A percentile compares a stretch with the other conserved stretches of the same genome.
These are phyloP conservation scores for Plasmopara viticola DNA, from an alignment of 352 stramenopile species.

Conservation along the genomic window DNA sequence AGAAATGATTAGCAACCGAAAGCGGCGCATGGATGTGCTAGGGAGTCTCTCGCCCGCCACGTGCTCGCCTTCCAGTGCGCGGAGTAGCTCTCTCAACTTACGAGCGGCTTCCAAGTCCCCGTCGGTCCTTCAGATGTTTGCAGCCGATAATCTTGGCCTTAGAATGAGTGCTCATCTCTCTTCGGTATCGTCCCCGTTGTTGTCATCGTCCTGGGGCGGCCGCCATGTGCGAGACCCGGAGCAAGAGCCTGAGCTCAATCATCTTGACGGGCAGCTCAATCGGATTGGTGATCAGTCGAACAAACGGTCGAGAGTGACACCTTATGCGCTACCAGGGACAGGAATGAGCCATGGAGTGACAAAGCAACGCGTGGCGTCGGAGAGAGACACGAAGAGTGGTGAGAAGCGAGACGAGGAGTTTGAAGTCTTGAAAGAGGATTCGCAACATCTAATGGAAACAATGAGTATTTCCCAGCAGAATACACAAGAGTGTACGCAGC, in stretches of 20 bases:
- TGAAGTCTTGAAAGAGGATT: conserved; percentile 34
- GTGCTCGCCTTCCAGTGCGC: conserved; percentile 6
- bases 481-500: conserved; percentile 70
- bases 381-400: conserved; percentile 5
- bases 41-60: conserved; percentile 17
- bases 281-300: conserved; percentile 6
- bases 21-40: conserved; percentile 22
- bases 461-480: conserved; percentile 73
- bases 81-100: conserved; percentile 7
- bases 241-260: conserved; percentile 30
- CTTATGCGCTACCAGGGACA: conserved; percentile 10
- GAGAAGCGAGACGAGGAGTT: conserved; percentile 23
- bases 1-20: conserved; percentile 13
- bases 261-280: not conserved
- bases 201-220: conserved; percentile 23
- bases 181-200: conserved; percentile 14
- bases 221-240: conserved; percentile 23
- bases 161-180: conserved; percentile 14
- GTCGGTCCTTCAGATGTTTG: conserved; percentile 24
- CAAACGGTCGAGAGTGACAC: conserved; percentile 22
- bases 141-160: conserved; percentile 1
- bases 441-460: conserved; percentile 56
- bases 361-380: conserved; percentile 6
- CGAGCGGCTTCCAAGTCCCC: conserved; percentile 9
- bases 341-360: not conserved